phyloP scores from a whole-genome alignment of 176 grass and related monocot species.

The Tuctoria greenei region DNA sequence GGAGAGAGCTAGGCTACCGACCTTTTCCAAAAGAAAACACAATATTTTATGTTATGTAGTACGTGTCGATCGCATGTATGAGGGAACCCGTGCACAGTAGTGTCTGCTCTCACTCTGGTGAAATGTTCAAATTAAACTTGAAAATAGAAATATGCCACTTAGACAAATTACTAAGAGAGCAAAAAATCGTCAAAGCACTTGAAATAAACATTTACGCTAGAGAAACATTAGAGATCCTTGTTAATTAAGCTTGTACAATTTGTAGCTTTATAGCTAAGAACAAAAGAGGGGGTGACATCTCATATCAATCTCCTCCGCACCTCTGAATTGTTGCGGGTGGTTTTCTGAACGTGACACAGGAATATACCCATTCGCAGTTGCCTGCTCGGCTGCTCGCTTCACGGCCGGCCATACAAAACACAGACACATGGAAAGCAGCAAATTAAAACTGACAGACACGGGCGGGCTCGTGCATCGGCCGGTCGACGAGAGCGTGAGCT shows the following conservation, averaged over 20 bases:
- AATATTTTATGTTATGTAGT: background rate
- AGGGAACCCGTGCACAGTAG: too few relatives aligned
- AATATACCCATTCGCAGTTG: background rate
- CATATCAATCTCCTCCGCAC: background rate
- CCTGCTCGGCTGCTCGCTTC: background rate
- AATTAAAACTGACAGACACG: background rate
- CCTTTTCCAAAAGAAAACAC: background rate
- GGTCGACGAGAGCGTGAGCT: background rate
- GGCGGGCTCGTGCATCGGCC: background rate
- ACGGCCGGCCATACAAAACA: background rate
- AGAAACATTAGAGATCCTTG: too few relatives aligned
- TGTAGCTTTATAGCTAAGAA: too few relatives aligned
- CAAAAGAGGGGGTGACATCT: background rate
- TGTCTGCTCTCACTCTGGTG: too few relatives aligned
- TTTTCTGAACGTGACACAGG: background rate
- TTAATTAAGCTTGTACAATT: too few relatives aligned
- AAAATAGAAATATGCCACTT: too few relatives aligned
- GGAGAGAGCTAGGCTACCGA: background rate
- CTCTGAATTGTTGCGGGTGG: background rate
- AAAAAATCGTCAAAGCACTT: too few relatives aligned
- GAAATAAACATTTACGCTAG: too few relatives aligned
- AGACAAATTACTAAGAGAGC: too few relatives aligned
- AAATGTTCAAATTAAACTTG: too few relatives aligned
- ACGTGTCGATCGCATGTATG: too few relatives aligned
- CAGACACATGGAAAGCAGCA: background rate